Evolutionary conservation across 768 basidiomycete species (phyloP).

Genomic region (Agaricus blazei): DNA sequence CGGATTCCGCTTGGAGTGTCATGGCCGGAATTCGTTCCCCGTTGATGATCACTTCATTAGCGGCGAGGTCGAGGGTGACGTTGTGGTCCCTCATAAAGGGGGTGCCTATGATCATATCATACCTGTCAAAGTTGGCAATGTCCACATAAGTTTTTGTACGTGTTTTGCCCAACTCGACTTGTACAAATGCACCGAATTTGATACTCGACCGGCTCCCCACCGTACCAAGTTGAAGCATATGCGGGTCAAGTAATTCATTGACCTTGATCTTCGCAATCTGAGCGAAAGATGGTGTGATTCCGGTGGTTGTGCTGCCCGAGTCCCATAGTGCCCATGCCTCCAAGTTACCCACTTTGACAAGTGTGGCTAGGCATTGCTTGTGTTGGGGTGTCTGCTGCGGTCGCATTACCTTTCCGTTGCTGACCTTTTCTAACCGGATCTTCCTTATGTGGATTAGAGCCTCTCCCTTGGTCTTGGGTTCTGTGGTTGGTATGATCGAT

Average conservation of each 20-base stretch:
- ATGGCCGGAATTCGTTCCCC: slow-evolving; percentile 4
- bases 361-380: neutral
- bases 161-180: neutral
- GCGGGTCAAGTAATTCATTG: neutral
- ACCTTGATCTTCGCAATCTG: neutral
- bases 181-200: neutral
- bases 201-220: neutral
- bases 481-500: no score
- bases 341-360: neutral
- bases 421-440: neutral
- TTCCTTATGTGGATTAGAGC: no score
- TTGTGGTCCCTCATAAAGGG: slow-evolving; percentile 24
- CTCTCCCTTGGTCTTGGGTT: no score
- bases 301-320: neutral
- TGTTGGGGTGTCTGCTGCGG: neutral
- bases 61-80: slow-evolving; percentile 20
- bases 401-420: neutral
- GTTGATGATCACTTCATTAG: slow-evolving; percentile 8
- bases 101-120: slow-evolving; percentile 30
- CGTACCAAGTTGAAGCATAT: neutral
- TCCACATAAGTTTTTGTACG: slow-evolving; percentile 23
- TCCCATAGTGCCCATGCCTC: neutral
- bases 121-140: slow-evolving; percentile 29
- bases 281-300: neutral
- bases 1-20: neutral